Evolutionary conservation across 108 stramenopile species (phyloP).

Genomic region (Nannochloropsis oceanica): DNA sequence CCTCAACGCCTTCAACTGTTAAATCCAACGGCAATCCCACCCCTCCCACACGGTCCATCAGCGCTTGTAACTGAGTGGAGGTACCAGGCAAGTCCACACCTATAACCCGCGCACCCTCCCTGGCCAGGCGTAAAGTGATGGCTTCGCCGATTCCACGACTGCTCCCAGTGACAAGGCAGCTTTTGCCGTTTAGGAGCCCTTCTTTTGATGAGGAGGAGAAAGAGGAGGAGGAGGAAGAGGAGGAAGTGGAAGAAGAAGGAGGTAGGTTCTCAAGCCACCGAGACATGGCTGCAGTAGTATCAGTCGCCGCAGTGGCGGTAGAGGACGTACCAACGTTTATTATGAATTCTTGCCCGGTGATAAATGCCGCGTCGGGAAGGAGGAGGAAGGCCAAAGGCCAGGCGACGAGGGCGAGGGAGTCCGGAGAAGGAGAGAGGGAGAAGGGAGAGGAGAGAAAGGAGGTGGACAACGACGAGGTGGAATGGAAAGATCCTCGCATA

Average conservation of each 20-base stretch:
- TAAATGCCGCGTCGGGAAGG: neutral
- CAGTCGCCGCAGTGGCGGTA: neutral
- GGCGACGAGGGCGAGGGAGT: neutral
- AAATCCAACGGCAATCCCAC: neutral
- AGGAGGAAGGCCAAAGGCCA: neutral
- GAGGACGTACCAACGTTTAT: neutral
- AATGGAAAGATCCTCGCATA: neutral
- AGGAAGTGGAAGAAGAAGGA: no score
- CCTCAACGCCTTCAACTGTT: neutral
- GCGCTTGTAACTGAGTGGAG: neutral
- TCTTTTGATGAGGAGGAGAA: neutral
- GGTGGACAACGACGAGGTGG: neutral
- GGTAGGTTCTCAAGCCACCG: neutral
- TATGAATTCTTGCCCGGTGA: neutral
- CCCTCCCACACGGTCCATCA: neutral
- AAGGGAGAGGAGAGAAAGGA: no score
- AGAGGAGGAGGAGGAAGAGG: no score
- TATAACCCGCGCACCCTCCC: neutral
- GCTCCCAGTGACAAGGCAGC: neutral
- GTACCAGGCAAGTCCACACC: constrained; percentile 1
- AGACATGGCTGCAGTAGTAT: neutral
- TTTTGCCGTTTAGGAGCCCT: neutral
- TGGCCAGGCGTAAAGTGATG: neutral
- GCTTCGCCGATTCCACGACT: constrained; percentile 1
- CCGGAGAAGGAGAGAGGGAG: no score